phyloP scores from a whole-genome alignment of 139 green algal genomes.

The Tetraselmis chui region DNA sequence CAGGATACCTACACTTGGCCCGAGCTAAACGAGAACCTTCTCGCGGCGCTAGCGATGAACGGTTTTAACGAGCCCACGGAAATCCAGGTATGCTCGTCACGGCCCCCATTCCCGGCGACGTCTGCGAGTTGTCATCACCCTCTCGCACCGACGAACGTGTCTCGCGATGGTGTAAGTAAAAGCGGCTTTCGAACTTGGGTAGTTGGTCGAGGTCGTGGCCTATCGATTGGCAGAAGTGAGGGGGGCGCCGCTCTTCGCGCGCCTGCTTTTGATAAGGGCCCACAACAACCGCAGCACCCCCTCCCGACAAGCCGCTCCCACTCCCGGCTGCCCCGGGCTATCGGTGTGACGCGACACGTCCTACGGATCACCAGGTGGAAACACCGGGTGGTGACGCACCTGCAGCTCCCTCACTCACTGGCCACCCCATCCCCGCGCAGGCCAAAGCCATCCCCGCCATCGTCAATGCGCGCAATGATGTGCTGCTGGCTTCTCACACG shows the following conservation, averaged over 20 bases:
- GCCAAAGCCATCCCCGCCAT: conserved; percentile 59
- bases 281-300: background rate
- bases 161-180: background rate
- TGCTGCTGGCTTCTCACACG: conserved; percentile 86
- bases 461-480: conserved; percentile 40
- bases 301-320: background rate
- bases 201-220: background rate
- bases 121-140: background rate
- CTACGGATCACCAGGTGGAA: background rate
- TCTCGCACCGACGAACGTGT: conserved; percentile 1
- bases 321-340: too few relatives aligned
- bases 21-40: conserved; percentile 35
- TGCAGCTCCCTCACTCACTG: background rate
- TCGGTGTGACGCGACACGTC: background rate
- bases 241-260: background rate
- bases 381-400: background rate
- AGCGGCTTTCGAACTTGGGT: background rate
- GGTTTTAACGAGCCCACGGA: conserved; percentile 68
- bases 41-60: conserved; percentile 43
- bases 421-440: conserved; percentile 24
- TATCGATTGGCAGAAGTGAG: too few relatives aligned
- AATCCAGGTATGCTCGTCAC: conserved; percentile 72
- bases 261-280: background rate
- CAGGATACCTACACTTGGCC: too few relatives aligned
- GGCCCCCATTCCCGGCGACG: background rate